A percentile compares a stretch with the other conserved stretches of the same genome.
phyloP scores from a whole-genome alignment of 345 rosid genomes.

The Eucalyptus dawsonii region DNA sequence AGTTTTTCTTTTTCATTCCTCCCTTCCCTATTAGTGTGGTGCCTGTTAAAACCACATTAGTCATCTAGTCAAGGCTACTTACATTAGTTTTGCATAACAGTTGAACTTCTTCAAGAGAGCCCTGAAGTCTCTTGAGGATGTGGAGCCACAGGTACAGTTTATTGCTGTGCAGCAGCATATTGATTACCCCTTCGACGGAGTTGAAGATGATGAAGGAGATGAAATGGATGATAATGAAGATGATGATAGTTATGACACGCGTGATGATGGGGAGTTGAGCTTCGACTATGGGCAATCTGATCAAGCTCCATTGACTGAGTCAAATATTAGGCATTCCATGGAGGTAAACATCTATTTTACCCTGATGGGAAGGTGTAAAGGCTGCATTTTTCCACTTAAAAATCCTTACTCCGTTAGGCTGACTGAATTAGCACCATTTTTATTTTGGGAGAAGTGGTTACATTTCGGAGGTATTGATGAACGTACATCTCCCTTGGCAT shows the following conservation, averaged over 20 bases:
- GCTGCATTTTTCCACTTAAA: neutral
- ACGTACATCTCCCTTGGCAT: neutral
- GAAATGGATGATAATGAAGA: constrained; percentile 30
- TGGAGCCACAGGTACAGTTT: constrained; percentile 65
- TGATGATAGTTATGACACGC: constrained; percentile 24
- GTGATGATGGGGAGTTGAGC: constrained; percentile 76
- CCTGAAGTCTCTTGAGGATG: constrained; percentile 64
- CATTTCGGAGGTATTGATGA: neutral
- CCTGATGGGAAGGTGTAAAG: neutral
- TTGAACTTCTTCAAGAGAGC: constrained; percentile 77
- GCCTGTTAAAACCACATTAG: neutral
- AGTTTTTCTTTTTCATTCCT: neutral
- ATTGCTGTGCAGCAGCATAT: constrained; percentile 70
- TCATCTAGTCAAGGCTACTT: neutral
- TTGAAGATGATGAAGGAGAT: constrained; percentile 56
- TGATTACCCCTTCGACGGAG: constrained; percentile 74
- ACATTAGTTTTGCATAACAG: constrained; percentile 31
- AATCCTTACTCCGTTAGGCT: neutral
- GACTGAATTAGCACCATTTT: neutral
- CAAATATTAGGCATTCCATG: constrained; percentile 30
- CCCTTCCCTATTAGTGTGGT: neutral
- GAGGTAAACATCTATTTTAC: constrained; percentile 34
- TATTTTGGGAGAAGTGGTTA: neutral
- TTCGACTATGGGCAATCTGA: constrained; percentile 54
- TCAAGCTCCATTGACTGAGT: constrained; percentile 26